A percentile compares a stretch with the other conserved stretches of the same genome.
Evolutionary conservation across 2,329 filamentous ascomycete genomes (phyloP).

Genomic region (Polytolypa hystricis): DNA sequence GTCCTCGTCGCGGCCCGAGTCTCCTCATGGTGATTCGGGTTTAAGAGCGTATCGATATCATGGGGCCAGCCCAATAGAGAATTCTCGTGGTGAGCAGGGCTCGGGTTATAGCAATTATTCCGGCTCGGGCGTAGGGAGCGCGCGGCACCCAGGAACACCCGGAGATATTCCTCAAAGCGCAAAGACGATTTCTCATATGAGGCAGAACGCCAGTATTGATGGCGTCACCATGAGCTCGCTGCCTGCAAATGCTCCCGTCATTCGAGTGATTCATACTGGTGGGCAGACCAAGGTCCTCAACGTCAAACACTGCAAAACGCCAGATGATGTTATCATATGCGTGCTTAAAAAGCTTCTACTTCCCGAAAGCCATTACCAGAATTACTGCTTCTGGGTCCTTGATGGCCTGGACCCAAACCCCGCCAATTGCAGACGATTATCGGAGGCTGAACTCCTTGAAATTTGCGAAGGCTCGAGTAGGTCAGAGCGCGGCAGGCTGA

Average conservation of each 20-base stretch:
- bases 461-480: slow-evolving; percentile 79
- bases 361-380: slow-evolving; percentile 81
- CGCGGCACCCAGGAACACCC: slow-evolving; percentile 49
- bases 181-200: slow-evolving; percentile 57
- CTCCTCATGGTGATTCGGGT: slow-evolving; percentile 49
- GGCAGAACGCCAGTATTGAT: slow-evolving; percentile 75
- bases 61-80: slow-evolving; percentile 47
- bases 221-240: slow-evolving; percentile 75
- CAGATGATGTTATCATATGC: slow-evolving; percentile 84
- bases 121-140: slow-evolving; percentile 41
- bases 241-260: slow-evolving; percentile 76
- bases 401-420: slow-evolving; percentile 76
- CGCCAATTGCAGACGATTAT: slow-evolving; percentile 66
- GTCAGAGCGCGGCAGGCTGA: slow-evolving; percentile 79
- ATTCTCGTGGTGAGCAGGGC: slow-evolving; percentile 38
- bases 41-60: slow-evolving; percentile 50
- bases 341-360: slow-evolving; percentile 80
- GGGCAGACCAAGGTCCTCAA: slow-evolving; percentile 90
- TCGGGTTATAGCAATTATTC: slow-evolving; percentile 40
- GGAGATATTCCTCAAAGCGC: slow-evolving; percentile 52
- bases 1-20: slow-evolving; percentile 56
- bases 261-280: slow-evolving; percentile 84
- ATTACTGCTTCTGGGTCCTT: slow-evolving; percentile 94
- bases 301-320: slow-evolving; percentile 79
- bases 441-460: slow-evolving; percentile 78